phyloP scores from a whole-genome alignment of 2,329 filamentous ascomycete genomes.

The Hymenoscyphus fructigenus region DNA sequence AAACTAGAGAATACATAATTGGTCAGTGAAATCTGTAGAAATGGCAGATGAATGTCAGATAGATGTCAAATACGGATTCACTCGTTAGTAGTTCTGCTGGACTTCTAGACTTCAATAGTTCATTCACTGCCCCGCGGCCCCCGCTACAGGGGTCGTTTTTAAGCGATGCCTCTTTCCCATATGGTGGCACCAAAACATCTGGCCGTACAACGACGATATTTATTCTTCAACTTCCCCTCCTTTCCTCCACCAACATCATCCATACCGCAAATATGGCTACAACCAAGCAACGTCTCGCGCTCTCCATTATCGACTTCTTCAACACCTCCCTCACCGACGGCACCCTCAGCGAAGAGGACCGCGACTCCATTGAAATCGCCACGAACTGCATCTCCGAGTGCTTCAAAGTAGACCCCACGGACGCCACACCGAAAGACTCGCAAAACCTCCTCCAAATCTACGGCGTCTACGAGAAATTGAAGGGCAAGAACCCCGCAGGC shows the following conservation, averaged over 20 bases:
- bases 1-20: no score
- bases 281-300: constrained; percentile 76
- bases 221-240: constrained; percentile 2
- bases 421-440: constrained; percentile 75
- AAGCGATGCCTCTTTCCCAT: neutral
- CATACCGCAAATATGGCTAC: constrained; percentile 30
- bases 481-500: constrained; percentile 47
- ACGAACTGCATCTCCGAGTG: constrained; percentile 91
- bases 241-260: neutral
- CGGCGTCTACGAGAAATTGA: constrained; percentile 93
- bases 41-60: no score
- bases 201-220: neutral
- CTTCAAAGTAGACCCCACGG: constrained; percentile 88
- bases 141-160: neutral
- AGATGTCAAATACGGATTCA: no score
- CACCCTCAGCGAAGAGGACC: constrained; percentile 82
- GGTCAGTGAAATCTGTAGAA: no score
- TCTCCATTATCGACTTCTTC: constrained; percentile 96
- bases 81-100: no score
- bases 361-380: constrained; percentile 91
- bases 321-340: constrained; percentile 81
- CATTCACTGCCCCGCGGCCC: neutral
- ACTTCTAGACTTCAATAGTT: neutral
- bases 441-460: constrained; percentile 92
- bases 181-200: neutral